phyloP scores from a whole-genome alignment of 1,139 yeast species.

The Hansenula lynferdii region DNA sequence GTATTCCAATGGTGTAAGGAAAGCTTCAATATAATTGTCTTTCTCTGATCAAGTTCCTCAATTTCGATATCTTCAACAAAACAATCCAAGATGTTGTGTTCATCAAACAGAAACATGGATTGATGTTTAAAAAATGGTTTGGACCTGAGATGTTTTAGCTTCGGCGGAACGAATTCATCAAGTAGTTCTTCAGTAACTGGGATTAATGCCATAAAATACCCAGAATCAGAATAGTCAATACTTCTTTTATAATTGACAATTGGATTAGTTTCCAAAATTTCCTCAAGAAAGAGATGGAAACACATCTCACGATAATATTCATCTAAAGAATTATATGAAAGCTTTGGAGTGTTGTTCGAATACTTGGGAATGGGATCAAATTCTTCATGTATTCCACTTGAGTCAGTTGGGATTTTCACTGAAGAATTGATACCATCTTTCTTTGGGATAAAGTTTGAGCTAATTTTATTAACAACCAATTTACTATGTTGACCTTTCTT shows the following conservation, averaged over 20 bases:
- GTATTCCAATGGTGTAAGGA: slow-evolving; percentile 55
- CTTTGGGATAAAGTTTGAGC: slow-evolving; percentile 27
- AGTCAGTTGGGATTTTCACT: slow-evolving; percentile 10
- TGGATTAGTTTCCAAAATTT: slow-evolving; percentile 39
- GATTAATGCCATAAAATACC: slow-evolving; percentile 46
- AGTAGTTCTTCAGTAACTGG: slow-evolving; percentile 27
- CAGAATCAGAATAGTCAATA: too few species aligned
- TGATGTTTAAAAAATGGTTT: slow-evolving; percentile 39
- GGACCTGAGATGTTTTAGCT: slow-evolving; percentile 30
- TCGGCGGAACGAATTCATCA: slow-evolving; percentile 31
- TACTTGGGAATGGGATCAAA: slow-evolving; percentile 26
- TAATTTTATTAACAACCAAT: slow-evolving; percentile 19
- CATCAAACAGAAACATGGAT: slow-evolving; percentile 37
- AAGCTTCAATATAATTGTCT: slow-evolving; percentile 38
- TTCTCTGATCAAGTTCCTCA: slow-evolving; percentile 26
- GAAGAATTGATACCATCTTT: too few species aligned
- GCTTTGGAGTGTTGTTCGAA: slow-evolving; percentile 32
- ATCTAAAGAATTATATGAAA: slow-evolving; percentile 43
- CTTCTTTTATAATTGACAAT: slow-evolving; percentile 44
- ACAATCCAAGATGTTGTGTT: slow-evolving; percentile 41
- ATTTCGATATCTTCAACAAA: slow-evolving; percentile 36
- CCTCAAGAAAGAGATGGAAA: slow-evolving; percentile 59
- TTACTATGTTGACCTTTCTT: slow-evolving; percentile 3
- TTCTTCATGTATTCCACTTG: slow-evolving; percentile 25
- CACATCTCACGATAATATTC: slow-evolving; percentile 58